phyloP scores from a whole-genome alignment of 192 early-diverging fungal species.

The Obelidium mucronatum region DNA sequence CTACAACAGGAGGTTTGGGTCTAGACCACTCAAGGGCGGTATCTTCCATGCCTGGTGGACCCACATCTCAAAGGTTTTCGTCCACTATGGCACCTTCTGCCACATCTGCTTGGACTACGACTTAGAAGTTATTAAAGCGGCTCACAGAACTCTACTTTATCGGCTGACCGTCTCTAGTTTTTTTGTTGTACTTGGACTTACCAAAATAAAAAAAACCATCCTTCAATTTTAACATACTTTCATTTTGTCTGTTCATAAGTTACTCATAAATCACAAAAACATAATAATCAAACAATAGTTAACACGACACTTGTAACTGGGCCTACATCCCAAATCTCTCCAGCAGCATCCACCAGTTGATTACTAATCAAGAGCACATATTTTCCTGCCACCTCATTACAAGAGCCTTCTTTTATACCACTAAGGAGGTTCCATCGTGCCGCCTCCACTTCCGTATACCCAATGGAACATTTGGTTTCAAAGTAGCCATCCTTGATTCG shows the following conservation, averaged over 20 bases:
- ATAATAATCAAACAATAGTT: not conserved
- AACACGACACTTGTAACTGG: not conserved
- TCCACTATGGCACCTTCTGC: not conserved
- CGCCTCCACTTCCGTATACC: no score
- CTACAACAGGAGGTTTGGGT: slow-evolving; percentile 1
- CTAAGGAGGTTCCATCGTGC: no score
- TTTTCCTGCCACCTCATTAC: not conserved
- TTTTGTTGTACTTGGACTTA: no score
- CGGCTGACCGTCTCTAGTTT: no score
- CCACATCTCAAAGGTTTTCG: not conserved
- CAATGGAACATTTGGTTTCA: not conserved
- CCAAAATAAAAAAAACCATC: no score
- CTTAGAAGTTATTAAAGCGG: no score
- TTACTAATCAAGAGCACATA: not conserved
- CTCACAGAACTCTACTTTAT: no score
- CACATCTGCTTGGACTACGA: slow-evolving; percentile 9
- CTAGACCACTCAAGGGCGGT: slow-evolving; percentile 12
- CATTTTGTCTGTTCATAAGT: no score
- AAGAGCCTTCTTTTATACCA: not conserved
- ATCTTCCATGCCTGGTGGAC: slow-evolving; percentile 4
- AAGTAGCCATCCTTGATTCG: not conserved
- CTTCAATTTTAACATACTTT: no score
- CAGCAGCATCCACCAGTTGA: not conserved
- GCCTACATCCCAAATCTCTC: not conserved
- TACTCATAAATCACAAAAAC: no score